Percentiles rank a stretch among this genome's conserved stretches.
phyloP scores from a whole-genome alignment of 345 rosid species.

The Conringia planisiliqua region DNA sequence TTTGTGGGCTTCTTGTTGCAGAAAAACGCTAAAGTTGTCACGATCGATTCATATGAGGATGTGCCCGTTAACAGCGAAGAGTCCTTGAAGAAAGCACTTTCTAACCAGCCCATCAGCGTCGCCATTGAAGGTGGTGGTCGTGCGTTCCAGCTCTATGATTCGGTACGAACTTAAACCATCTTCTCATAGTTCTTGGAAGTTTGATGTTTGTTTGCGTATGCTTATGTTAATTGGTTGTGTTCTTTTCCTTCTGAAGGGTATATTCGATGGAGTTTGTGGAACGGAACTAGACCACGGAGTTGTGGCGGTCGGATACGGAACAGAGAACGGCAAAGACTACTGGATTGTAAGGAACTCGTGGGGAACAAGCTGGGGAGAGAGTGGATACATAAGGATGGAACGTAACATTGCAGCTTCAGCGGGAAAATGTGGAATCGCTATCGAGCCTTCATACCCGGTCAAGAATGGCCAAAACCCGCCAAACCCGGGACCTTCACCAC shows the following conservation, averaged over 20 bases:
- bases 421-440: slow-evolving; percentile 88
- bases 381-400: slow-evolving; percentile 71
- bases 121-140: slow-evolving; percentile 80
- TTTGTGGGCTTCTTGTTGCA: slow-evolving; percentile 26
- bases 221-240: background rate
- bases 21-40: slow-evolving; percentile 71
- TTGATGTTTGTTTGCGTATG: background rate
- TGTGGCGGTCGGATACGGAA: slow-evolving; percentile 80
- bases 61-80: slow-evolving; percentile 56
- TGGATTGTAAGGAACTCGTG: slow-evolving; percentile 92
- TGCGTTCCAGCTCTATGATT: slow-evolving; percentile 57
- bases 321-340: slow-evolving; percentile 66
- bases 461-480: slow-evolving; percentile 84
- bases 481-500: slow-evolving; percentile 96
- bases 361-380: slow-evolving; percentile 86
- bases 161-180: background rate
- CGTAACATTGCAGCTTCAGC: slow-evolving; percentile 42
- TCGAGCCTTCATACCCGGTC: slow-evolving; percentile 83
- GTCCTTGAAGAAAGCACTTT: slow-evolving; percentile 63
- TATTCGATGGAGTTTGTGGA: slow-evolving; percentile 74
- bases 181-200: background rate
- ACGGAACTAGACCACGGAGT: slow-evolving; percentile 87
- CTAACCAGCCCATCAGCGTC: slow-evolving; percentile 64
- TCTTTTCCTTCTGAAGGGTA: slow-evolving; percentile 44
- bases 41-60: slow-evolving; percentile 51